Evolutionary conservation across 306 rosid genomes (phyloP).

Genomic region (Cicer yamashitae): DNA sequence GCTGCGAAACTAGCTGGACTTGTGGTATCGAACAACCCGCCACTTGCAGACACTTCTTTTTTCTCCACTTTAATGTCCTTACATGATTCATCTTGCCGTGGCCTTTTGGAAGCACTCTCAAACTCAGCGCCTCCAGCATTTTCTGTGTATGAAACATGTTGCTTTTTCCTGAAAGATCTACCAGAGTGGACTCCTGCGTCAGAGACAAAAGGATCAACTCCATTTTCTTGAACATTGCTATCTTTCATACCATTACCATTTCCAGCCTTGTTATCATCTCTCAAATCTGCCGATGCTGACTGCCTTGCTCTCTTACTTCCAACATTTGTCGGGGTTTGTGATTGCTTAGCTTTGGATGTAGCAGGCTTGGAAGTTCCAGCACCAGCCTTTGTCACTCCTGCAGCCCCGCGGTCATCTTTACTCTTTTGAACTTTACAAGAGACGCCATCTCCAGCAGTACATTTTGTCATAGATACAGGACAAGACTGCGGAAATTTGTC

Average conservation of each 20-base stretch:
- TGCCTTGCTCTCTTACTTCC: constrained; percentile 62
- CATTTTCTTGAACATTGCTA: constrained; percentile 45
- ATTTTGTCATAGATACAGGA: constrained; percentile 50
- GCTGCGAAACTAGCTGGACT: constrained; percentile 41
- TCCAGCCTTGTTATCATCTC: constrained; percentile 47
- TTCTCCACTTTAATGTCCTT: constrained; percentile 36
- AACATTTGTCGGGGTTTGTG: constrained; percentile 43
- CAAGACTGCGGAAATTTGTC: constrained; percentile 11
- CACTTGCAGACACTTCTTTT: constrained; percentile 46
- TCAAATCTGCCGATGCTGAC: constrained; percentile 46
- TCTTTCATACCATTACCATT: constrained; percentile 38
- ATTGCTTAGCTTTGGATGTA: constrained; percentile 50
- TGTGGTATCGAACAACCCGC: constrained; percentile 37
- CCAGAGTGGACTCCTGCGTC: constrained; percentile 37
- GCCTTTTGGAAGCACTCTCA: constrained; percentile 53
- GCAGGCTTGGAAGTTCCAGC: constrained; percentile 46
- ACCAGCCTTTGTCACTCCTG: constrained; percentile 48
- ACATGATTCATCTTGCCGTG: constrained; percentile 45
- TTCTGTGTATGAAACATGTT: constrained; percentile 52
- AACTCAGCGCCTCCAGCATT: constrained; percentile 47
- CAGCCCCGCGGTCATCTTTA: constrained; percentile 45
- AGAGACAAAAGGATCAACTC: constrained; percentile 43
- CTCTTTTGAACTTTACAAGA: constrained; percentile 48
- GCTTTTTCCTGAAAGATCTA: constrained; percentile 61
- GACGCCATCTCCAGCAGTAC: constrained; percentile 45